Evolutionary conservation across 1,284 basidiomycete species (phyloP).

Genomic region (Lentinula novae-zelandiae): DNA sequence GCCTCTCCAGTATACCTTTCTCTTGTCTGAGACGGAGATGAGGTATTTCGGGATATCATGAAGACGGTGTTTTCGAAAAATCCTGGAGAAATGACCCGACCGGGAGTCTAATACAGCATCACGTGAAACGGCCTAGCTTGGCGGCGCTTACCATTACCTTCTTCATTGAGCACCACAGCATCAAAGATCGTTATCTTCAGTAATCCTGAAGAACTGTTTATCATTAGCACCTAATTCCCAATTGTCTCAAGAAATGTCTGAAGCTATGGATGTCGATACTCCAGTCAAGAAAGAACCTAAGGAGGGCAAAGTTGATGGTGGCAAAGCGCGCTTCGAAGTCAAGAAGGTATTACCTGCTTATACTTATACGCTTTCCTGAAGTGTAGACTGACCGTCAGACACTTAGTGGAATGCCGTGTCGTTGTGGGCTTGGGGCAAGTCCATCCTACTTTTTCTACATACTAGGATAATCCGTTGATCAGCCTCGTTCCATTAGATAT

Average conservation of each 20-base stretch:
- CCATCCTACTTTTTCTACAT: neutral
- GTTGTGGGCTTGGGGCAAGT: constrained; percentile 93
- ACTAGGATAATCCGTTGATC: constrained; percentile 5
- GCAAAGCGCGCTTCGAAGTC: constrained; percentile 87
- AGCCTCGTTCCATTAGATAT: constrained; percentile 58
- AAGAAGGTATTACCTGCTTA: constrained; percentile 70
- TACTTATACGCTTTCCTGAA: neutral
- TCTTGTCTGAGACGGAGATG: neutral
- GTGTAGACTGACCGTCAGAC: neutral
- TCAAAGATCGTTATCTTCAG: neutral
- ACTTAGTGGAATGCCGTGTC: constrained; percentile 93
- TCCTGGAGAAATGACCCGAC: too few relatives aligned
- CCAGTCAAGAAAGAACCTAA: constrained; percentile 38
- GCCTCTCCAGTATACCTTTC: constrained; percentile 13
- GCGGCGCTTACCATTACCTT: neutral
- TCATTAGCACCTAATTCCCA: neutral
- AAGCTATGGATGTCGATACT: constrained; percentile 74
- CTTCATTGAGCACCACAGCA: neutral
- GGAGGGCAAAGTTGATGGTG: constrained; percentile 44
- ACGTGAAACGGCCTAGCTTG: neutral
- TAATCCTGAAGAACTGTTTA: neutral
- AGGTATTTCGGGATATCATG: neutral
- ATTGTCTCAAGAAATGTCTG: neutral
- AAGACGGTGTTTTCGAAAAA: too few relatives aligned
- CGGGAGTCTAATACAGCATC: neutral